A percentile compares a stretch with the other conserved stretches of the same genome.
These are phyloP conservation scores for Cryphonectria nitschkei DNA, from an alignment of 2,329 filamentous ascomycete species.

Conservation along the genomic window DNA sequence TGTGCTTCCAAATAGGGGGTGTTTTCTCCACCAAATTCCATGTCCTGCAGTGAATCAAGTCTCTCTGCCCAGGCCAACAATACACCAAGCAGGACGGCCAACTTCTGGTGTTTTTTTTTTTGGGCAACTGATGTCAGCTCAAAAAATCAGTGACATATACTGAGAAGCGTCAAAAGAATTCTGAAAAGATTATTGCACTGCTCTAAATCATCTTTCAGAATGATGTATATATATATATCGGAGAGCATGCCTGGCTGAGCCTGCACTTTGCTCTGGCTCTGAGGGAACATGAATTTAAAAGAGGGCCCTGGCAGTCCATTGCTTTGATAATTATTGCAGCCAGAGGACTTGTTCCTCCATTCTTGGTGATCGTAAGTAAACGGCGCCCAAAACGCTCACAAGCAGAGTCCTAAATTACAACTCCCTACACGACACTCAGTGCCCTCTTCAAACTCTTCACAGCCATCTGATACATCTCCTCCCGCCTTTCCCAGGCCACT, in stretches of 20 bases:
- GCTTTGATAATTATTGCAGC: neutral
- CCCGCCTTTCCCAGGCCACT: constrained; percentile 11
- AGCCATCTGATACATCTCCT: constrained; percentile 14
- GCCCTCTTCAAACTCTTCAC: neutral
- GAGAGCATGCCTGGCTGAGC: too few species aligned
- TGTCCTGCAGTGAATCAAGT: neutral
- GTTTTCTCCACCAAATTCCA: neutral
- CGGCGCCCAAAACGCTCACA: too few species aligned
- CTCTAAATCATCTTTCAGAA: neutral
- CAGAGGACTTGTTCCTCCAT: neutral
- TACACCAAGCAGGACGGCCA: neutral
- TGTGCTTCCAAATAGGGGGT: neutral
- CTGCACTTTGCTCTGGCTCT: too few species aligned
- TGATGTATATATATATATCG: too few species aligned
- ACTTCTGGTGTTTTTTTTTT: too few species aligned
- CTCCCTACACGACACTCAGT: neutral
- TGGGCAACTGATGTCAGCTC: too few species aligned
- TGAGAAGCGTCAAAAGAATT: neutral
- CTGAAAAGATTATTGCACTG: neutral
- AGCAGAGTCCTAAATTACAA: neutral
- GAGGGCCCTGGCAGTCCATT: neutral
- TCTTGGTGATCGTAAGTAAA: neutral
- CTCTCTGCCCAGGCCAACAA: neutral
- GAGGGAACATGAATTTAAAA: too few species aligned
- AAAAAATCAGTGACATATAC: neutral